Evolutionary conservation across 345 rosid genomes (phyloP), one percentile per base, ranked within the genome.

Genomic region (Eucalyptus melliodora): DNA sequence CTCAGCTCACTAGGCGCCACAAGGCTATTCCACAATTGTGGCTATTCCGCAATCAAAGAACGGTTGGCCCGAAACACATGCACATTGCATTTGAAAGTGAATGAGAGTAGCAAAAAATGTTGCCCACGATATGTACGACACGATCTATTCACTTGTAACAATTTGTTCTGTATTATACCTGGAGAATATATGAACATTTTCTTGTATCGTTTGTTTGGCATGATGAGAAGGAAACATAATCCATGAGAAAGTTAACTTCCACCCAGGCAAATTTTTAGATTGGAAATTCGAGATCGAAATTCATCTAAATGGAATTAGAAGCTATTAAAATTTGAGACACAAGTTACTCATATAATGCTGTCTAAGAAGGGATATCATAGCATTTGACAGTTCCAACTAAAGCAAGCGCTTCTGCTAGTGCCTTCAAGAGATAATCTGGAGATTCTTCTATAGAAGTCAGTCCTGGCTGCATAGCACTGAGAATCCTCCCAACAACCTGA

Each of bases 401-500:
- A 87, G 86, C 89, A 87, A 93, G 89, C 60, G 97, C 95, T 87
- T 92, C 92, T 56, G 44, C 34, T 59, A 95, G 90, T 82, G 95
- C 97, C 87, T 92, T 86, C 56, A 87, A 31, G 86, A 94, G 95
- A 90, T 90, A 89, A 30, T 93, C 94, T 16, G 95, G 94, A 65
- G 92, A 89, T 88, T 95, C 92, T 93, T 95, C 96, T 34, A 94
- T 87, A 17, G 40, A 50, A 87, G 90, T 86, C 27, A 72, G 86
- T 31, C 95, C 95, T 44, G 91, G 89, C 87, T 86, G 94, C 94
- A 93, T 90, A 49, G 94, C 89, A 53, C 92, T 94, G 87, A 95
- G 88, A 80, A 92, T 92, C 69, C 95, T 94, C 91, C 97, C 97
- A 88, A 95, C 93, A 19, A 95, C 92, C 97, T 94, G 92, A 56